Base-by-base conservation (phyloP, 1,284 basidiomycete genomes). In the Sporisorium graminicola region DNA sequence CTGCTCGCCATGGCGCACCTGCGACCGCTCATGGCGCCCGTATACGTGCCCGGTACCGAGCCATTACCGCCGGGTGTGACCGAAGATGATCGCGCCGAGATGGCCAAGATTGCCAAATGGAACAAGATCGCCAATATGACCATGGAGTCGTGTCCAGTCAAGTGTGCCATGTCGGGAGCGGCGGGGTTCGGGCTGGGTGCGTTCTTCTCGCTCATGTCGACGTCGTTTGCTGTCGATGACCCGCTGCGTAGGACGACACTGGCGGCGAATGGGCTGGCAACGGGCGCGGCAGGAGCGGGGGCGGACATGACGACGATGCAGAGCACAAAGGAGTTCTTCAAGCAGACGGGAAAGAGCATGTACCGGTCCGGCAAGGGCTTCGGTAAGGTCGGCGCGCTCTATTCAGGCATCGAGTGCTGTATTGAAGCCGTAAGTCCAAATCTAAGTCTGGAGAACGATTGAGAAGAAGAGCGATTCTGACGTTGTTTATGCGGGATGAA, bases 121-220 rank as follows among this genome's bases (percentile, higher is more conserved):
- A 90, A 92, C 83, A 87, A 89, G 77, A 91, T 89, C 84, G 91
- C 92, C 86, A 83, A 87, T 2, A 87, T 88, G 83, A 91, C 89
- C 47, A 92, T 92, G 90, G 93, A 95, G 86, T 93, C 92, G 18
- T 98, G 95, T 87, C 89, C 90, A 2, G 89, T 90, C 58, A 98
- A 97, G 87, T 91, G 92, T 5, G 89, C 89, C 37, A 86, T 96
- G 57, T 91, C 94, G 12, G 94, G 93, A 50, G 78, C 72, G 13
- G 66, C 86, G 93, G 96, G 94, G 65, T 91, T 98, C 82, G 95
- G 90, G 13, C 89, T 98, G 53, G 97, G 96, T 74, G 95, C 92
- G 31, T 95, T 98, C 88, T 94, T 99, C 88, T 94, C 94, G 1
- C 89, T 99, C 71, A 96, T 99, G 94, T 94, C 93, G 47, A 89